Conservation (phyloP, 1,139 yeast genomes). For the Debaryomycetaceae sp. region DNA sequence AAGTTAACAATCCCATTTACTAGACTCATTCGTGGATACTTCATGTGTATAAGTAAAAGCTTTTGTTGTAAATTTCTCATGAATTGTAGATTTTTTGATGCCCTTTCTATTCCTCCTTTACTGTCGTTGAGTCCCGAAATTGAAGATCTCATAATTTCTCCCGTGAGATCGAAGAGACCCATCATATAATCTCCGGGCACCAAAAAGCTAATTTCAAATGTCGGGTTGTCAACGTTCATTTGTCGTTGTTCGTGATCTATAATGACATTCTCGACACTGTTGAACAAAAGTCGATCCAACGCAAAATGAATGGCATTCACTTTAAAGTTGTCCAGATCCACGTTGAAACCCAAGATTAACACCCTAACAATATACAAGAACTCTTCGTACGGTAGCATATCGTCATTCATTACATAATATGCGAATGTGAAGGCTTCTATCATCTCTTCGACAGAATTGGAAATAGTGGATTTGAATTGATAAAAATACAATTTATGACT, state of each 20-base stretch:
- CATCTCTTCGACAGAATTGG: constrained; percentile 33
- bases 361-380: constrained; percentile 12
- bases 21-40: constrained; percentile 19
- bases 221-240: constrained; percentile 1
- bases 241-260: not conserved
- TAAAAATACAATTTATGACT: constrained; percentile 12
- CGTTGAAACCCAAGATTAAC: constrained; percentile 3
- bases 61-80: constrained; percentile 13
- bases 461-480: constrained; percentile 19
- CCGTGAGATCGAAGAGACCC: constrained; percentile 42
- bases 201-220: constrained; percentile 7
- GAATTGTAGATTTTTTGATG: constrained; percentile 12
- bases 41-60: constrained; percentile 11
- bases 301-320: not conserved
- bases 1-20: constrained; percentile 18
- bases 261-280: not conserved
- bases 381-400: constrained; percentile 14
- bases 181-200: constrained; percentile 29
- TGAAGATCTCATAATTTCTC: constrained; percentile 39
- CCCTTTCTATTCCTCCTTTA: constrained; percentile 9
- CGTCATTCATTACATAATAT: constrained; percentile 17
- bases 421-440: constrained; percentile 37
- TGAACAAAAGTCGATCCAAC: not conserved
- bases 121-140: constrained; percentile 15
- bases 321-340: not conserved